Conservation (phyloP, 2,329 filamentous ascomycete genomes). For the Cladophialophora exuberans region DNA sequence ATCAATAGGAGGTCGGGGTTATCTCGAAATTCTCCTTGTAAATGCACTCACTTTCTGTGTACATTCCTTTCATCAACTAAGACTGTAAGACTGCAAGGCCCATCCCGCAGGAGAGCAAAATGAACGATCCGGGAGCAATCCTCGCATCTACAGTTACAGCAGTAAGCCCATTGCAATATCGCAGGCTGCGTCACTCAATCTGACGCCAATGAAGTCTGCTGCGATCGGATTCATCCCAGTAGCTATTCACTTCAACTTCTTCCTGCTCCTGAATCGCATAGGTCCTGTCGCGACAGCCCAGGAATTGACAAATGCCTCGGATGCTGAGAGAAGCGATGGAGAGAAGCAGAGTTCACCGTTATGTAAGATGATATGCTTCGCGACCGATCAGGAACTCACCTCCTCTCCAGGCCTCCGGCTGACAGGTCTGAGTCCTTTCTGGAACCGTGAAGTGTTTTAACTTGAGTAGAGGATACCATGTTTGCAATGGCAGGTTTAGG, state of each 20-base stretch:
- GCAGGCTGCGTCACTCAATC: background rate
- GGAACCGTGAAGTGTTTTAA: slow-evolving; percentile 9
- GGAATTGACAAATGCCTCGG: slow-evolving; percentile 35
- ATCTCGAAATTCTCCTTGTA: too few relatives aligned
- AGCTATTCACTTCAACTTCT: slow-evolving; percentile 42
- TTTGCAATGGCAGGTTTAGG: slow-evolving; percentile 43
- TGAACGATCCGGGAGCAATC: slow-evolving; percentile 33
- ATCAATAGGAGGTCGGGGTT: too few relatives aligned
- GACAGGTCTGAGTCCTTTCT: slow-evolving; percentile 31
- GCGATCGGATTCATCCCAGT: slow-evolving; percentile 44
- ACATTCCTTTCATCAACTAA: too few relatives aligned
- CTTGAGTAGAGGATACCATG: slow-evolving; percentile 40
- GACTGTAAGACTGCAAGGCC: too few relatives aligned
- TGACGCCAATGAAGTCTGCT: slow-evolving; percentile 34
- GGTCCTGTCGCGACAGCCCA: slow-evolving; percentile 35
- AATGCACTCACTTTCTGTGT: too few relatives aligned
- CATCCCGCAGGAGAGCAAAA: too few relatives aligned
- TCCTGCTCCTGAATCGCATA: slow-evolving; percentile 36
- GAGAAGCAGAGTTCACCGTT: slow-evolving; percentile 29
- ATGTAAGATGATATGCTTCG: slow-evolving; percentile 30
- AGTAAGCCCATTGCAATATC: slow-evolving; percentile 27
- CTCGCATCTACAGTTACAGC: slow-evolving; percentile 37
- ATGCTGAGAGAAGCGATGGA: slow-evolving; percentile 27
- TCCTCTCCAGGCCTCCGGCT: slow-evolving; percentile 28
- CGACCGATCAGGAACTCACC: background rate